Conservation (phyloP, 257 asterid species). For the Voacanga thouarsii region DNA sequence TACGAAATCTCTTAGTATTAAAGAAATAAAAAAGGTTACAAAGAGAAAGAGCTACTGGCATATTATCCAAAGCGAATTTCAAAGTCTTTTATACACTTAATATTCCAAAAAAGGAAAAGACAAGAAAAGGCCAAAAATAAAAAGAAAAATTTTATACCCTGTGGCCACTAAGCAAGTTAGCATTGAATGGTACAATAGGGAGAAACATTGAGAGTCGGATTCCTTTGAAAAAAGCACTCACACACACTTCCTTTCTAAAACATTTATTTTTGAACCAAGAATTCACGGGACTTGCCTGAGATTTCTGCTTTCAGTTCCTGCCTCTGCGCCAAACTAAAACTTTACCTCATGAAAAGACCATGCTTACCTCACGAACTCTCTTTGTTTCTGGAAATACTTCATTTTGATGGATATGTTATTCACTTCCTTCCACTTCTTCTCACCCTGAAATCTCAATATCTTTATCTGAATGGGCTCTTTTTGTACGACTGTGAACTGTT, state of each 20-base stretch:
- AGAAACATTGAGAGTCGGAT: conserved; percentile 28
- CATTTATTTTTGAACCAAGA: conserved; percentile 28
- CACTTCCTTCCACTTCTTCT: conserved; percentile 1
- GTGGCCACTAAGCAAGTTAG: conserved; percentile 25
- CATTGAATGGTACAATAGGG: conserved; percentile 31
- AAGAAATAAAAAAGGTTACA: not conserved
- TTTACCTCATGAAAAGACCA: conserved; percentile 29
- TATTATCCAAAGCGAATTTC: too few relatives aligned
- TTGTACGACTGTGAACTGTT: not conserved
- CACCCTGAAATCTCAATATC: conserved; percentile 16
- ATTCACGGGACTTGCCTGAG: conserved; percentile 47
- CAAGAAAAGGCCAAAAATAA: not conserved
- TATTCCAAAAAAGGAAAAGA: not conserved
- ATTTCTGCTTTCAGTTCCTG: conserved; percentile 26
- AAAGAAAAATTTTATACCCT: conserved; percentile 2
- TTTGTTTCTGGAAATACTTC: conserved; percentile 23
- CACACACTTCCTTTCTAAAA: conserved; percentile 10
- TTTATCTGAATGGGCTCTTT: conserved; percentile 8
- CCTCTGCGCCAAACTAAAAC: conserved; percentile 18
- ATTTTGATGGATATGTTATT: conserved; percentile 13
- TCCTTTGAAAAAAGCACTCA: conserved; percentile 10
- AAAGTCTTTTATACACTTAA: not conserved
- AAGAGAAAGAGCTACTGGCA: not conserved
- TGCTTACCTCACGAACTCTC: conserved; percentile 30
- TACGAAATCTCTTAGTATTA: too few relatives aligned